Evolutionary conservation across 2,329 filamentous ascomycete genomes (phyloP), one percentile per base, ranked within the genome.

Genomic region (Fusarium sp.): DNA sequence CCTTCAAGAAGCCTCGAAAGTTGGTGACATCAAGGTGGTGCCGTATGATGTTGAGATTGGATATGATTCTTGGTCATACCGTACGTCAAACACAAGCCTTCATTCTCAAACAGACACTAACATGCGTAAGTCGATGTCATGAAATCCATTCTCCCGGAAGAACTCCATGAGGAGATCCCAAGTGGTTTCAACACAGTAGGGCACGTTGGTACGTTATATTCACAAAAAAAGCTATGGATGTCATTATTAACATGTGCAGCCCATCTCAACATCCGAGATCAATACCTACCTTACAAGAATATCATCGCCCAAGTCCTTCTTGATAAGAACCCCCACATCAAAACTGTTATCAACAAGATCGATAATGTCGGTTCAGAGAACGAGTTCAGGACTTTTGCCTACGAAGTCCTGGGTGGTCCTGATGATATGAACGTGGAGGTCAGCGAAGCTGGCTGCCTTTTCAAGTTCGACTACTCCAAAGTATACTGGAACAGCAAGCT

Each of bases 401-500:
- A 97, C 83, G 96, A 99, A 83, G 88, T 98, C 17, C 88, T 99
- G 1, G 91, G 90, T 3, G 96, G 96, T 0, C 88, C 90, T 1
- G 89, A 94, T 75, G 91, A 98, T 77, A 85, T 98, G 80, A 90
- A 95, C 57, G 96, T 99, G 59, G 89, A 93, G 69, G 88, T 96
- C 56, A 89, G 88, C 71, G 94, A 98, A 82, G 92, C 93, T 75
- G 89, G 90, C 67, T 98, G 96, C 83, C 84, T 87, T n/a, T 99
- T 97, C 83, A 86, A 87, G 60, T 98, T 99, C 81, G 93, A 99
- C 84, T 99, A 97, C 81, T 89, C 92, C 69, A 97, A 97, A 75
- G 96, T 99, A 7, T 99, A 99, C 85, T 99, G 95, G 95, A 99
- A 99, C 82, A 94, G 91, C 77, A 91, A 95, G 73, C 88, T 99